Evolutionary conservation across 345 rosid genomes (phyloP), one percentile per base, ranked within the genome.

Genomic region (Raphanus raphanistrum): DNA sequence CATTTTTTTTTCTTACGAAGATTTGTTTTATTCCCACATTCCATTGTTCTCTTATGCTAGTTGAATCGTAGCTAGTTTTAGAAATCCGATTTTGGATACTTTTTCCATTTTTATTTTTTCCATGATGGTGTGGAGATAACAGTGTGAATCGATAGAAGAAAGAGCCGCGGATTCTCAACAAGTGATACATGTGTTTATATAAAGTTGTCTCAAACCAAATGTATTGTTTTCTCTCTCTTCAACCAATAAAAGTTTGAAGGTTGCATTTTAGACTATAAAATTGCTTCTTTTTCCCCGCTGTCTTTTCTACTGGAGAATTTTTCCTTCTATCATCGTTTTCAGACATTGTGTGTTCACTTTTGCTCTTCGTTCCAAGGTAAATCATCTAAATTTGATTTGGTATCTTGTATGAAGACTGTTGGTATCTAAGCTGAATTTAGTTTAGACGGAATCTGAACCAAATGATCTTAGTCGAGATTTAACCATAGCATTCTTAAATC

Each of bases 61-160:
- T 54, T 66, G 31, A 74, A 28, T 6, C 43, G 72, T 75, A 75
- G 48, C 58, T 75, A 75, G 59, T 43, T 67, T 29, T 13, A 75
- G 59, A 41, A 57, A 29, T 28, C 27, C 50, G 68, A 15, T 10
- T 28, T 58, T 67, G 31, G 32, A 55, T 65, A 66, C 2, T 50
- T 15, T 58, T 41, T 28, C 58, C 55, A 74, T 26, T 26, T 74
- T 21, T 13, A 26, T 74, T 17, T 64, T 71, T 64, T 55, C n/a
- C 28, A 35, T 36, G 29, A 41, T 57, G n/a, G 54, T 66, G 69
- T 66, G 41, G 29, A 43, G 29, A 28, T 38, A 28, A 32, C 69
- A 10, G 52, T 17, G 70, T 73, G 54, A 73, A 35, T 54, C 55
- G 28, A 54, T 33, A 41, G 33, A 64, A 21, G 62, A n/a, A 65